Evolutionary conservation across 306 rosid genomes (phyloP), one percentile per base, ranked within the genome.

Genomic region (Trichosanthes truncata): DNA sequence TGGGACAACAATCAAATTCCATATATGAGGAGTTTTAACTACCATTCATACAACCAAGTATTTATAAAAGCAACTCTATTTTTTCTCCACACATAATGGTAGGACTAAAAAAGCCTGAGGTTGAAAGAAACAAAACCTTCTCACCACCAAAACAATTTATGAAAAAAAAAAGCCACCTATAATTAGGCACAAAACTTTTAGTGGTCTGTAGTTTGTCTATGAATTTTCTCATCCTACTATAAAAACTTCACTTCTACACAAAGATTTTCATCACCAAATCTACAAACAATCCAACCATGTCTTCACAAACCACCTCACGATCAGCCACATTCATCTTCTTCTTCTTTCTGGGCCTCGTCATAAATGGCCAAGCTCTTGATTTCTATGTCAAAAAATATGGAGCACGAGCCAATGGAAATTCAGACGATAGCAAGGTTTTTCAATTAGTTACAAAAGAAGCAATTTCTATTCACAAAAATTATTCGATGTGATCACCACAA

Each of bases 391-490:
- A 45, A 45, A 80, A 18, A 12, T 82, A 60, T 53, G 88, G 90
- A 43, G 90, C 88, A 46, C 66, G 65, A 75, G 86, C 81, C 2
- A 82, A 82, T 15, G 86, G 80, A 18, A 57, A 25, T 10, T 63
- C 85, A 8, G 89, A 84, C 57, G 85, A 84, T 46, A 84, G 79
- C 41, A 33, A 23, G 89, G 87, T 83, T 25, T n/a, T 2, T 55
- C 40, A 5, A 36, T 33, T 4, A 5, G 23, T 38, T 8, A 10
- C 9, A 33, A 29, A 35, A 17, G 9, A 8, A 11, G 2, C 6
- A 45, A 45, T 7, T 8, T 45, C 11, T 45, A 0, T 36, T 36
- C 40, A 36, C 40, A 29, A 29, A n/a, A 29, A 2, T 29, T 29
- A 29, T 29, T 29, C 2, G 33, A 29, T 29, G 33, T 29, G 33